A percentile compares a stretch with the other conserved stretches of the same genome.
Evolutionary conservation across 495 filamentous ascomycete genomes (phyloP).

Genomic region (Amniculicola lignicola): DNA sequence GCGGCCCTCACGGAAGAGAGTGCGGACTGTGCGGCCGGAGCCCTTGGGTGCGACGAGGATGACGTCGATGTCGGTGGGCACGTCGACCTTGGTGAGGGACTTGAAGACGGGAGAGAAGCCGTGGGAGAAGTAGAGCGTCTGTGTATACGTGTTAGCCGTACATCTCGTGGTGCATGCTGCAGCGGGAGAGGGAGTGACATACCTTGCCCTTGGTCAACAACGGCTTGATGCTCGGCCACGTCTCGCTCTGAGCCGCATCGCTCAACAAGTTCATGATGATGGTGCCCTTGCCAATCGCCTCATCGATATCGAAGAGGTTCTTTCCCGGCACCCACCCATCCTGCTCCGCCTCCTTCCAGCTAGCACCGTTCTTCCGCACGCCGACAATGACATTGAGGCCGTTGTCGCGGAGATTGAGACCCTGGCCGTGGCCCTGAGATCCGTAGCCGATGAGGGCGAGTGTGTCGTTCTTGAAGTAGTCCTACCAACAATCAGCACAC

Average conservation of each 20-base stretch:
- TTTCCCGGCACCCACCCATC: constrained; percentile 98
- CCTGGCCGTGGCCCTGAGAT: constrained; percentile 97
- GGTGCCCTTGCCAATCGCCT: constrained; percentile 89
- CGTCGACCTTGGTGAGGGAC: constrained; percentile 96
- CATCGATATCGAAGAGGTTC: constrained; percentile 96
- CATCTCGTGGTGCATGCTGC: too few species aligned
- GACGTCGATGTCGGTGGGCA: constrained; percentile 91
- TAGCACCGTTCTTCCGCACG: constrained; percentile 95
- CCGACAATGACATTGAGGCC: constrained; percentile 97
- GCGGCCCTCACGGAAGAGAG: constrained; percentile 94
- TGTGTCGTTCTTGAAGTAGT: constrained; percentile 99
- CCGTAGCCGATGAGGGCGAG: constrained; percentile 99
- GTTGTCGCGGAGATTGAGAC: constrained; percentile 98
- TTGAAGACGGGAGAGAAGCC: constrained; percentile 99
- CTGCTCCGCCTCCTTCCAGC: constrained; percentile 94
- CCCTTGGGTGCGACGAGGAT: constrained; percentile 99
- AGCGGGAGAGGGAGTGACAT: constrained; percentile 22
- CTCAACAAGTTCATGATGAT: constrained; percentile 98
- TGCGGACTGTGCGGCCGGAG: constrained; percentile 95
- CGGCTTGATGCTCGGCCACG: constrained; percentile 97
- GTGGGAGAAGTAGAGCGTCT: constrained; percentile 99
- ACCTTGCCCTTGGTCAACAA: constrained; percentile 97
- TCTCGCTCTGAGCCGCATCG: constrained; percentile 96
- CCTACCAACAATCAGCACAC: constrained; percentile 55
- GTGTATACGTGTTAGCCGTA: not conserved